Evolutionary conservation across 257 asterid genomes (phyloP).

Genomic region (Lavandula angustifolia): DNA sequence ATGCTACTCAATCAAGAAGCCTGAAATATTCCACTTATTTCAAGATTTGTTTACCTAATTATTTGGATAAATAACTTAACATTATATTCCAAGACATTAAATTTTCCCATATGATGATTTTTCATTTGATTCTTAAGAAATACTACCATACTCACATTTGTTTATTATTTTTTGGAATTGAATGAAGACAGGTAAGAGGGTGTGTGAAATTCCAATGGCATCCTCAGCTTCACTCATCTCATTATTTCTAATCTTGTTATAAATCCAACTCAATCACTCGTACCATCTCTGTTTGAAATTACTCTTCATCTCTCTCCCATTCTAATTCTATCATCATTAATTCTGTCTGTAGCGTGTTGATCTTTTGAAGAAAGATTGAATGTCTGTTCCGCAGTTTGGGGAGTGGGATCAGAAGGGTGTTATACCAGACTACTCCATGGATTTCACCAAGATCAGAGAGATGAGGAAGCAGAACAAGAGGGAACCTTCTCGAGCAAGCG

Average conservation of each 20-base stretch:
- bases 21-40: background rate
- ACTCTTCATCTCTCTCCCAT: slow-evolving; percentile 17
- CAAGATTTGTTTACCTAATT: slow-evolving; percentile 1
- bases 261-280: no score
- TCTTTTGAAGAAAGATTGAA: slow-evolving; percentile 21
- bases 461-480: slow-evolving; percentile 65
- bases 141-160: no score
- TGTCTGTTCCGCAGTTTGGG: slow-evolving; percentile 64
- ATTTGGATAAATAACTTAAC: background rate
- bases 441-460: slow-evolving; percentile 58
- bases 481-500: slow-evolving; percentile 60
- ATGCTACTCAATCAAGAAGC: slow-evolving; percentile 4
- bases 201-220: no score
- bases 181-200: no score
- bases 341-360: no score
- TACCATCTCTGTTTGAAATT: slow-evolving; percentile 21
- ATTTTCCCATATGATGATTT: background rate
- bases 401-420: slow-evolving; percentile 66
- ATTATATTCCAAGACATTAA: background rate
- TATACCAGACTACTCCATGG: slow-evolving; percentile 61
- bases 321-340: background rate
- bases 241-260: background rate
- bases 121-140: background rate
- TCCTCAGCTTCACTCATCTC: slow-evolving; percentile 7
- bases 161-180: no score